Conservation (phyloP, 805 yeast species). For the Suhomyces vadensis region DNA sequence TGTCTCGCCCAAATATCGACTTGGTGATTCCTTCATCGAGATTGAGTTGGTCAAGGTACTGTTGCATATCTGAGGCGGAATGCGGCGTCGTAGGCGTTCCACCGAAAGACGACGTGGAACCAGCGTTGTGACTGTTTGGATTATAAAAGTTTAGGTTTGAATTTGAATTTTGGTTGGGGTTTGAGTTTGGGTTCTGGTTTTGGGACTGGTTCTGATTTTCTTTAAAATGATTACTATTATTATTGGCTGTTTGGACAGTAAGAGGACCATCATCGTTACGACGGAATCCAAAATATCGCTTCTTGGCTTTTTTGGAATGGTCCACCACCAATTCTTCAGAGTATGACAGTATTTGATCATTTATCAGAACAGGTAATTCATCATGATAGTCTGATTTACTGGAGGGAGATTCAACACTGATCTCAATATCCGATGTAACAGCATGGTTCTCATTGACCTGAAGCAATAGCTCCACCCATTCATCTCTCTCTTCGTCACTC, state of each 20-base stretch:
- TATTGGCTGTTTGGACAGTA: neutral
- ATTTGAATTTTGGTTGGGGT: neutral
- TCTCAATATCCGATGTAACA: neutral
- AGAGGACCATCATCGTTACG: conserved; percentile 18
- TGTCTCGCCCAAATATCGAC: conserved; percentile 63
- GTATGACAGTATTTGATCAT: conserved; percentile 10
- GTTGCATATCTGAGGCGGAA: conserved; percentile 26
- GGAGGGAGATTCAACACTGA: conserved; percentile 8
- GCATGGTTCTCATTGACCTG: conserved; percentile 27
- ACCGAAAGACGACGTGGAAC: neutral
- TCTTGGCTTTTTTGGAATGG: conserved; percentile 49
- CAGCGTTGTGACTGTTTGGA: neutral
- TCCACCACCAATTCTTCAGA: conserved; percentile 14
- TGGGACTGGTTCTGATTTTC: neutral
- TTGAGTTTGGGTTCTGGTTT: neutral
- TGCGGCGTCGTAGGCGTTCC: conserved; percentile 9
- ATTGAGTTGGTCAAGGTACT: conserved; percentile 36
- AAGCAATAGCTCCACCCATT: conserved; percentile 57
- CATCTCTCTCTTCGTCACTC: conserved; percentile 70
- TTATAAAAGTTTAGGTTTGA: neutral
- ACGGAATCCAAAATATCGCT: conserved; percentile 61
- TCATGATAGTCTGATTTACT: conserved; percentile 16
- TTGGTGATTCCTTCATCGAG: conserved; percentile 37
- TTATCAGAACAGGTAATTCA: conserved; percentile 7
- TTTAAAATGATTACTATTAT: neutral